Conservation (phyloP, 257 asterid genomes). For the Solanum chmielewskii region DNA sequence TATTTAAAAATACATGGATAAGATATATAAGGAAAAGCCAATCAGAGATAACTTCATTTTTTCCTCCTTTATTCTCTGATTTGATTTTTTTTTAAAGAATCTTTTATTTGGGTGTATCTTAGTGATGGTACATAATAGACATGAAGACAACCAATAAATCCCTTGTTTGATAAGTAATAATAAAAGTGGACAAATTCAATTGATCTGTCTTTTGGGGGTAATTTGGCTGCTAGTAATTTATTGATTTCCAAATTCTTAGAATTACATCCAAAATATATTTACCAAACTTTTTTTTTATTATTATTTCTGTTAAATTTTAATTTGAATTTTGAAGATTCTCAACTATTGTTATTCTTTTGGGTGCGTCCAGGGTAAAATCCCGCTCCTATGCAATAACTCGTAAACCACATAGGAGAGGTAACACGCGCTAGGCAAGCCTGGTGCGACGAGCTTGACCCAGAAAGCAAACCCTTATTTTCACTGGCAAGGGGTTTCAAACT, state of each 20-base stretch:
- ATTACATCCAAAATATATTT: neutral
- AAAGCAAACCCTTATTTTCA: too few species aligned
- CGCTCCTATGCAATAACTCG: fast-evolving
- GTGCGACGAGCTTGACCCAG: too few species aligned
- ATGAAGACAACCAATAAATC: neutral
- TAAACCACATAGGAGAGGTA: too few species aligned
- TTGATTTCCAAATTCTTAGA: neutral
- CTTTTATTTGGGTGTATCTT: neutral
- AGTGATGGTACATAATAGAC: neutral
- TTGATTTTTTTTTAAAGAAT: neutral
- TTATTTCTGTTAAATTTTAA: too few species aligned
- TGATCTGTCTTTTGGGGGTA: neutral
- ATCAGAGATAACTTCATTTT: neutral
- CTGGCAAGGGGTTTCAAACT: too few species aligned
- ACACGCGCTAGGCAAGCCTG: too few species aligned
- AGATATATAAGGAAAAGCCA: neutral
- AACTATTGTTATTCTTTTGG: too few species aligned
- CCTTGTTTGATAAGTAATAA: neutral
- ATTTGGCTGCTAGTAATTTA: neutral
- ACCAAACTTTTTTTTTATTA: too few species aligned
- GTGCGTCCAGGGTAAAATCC: too few species aligned
- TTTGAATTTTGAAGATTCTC: too few species aligned
- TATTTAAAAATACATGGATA: neutral
- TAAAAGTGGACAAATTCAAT: neutral
- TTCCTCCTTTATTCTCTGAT: neutral